Percentiles rank a stretch among this genome's conserved stretches.
These are phyloP conservation scores for Conoideocrella luteorostrata DNA, from an alignment of 2,329 filamentous ascomycete species.

Conservation along the genomic window DNA sequence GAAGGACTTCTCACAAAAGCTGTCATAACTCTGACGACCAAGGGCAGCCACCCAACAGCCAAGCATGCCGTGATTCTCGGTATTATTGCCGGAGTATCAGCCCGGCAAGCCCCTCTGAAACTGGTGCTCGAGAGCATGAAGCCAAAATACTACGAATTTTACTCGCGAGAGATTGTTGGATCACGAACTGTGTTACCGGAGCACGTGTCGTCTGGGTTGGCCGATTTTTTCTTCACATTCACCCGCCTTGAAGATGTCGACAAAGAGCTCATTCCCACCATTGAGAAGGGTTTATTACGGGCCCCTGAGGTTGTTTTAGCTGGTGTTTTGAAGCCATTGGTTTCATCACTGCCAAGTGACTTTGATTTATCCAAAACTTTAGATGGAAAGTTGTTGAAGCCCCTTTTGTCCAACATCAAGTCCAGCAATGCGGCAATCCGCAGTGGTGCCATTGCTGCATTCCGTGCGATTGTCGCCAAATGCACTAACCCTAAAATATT, in stretches of 20 bases:
- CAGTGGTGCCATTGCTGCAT: slow-evolving; percentile 67
- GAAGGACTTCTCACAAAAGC: slow-evolving; percentile 56
- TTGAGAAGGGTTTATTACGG: slow-evolving; percentile 84
- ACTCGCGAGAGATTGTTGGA: slow-evolving; percentile 75
- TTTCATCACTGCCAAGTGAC: slow-evolving; percentile 59
- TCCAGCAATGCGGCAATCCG: slow-evolving; percentile 78
- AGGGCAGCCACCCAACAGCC: slow-evolving; percentile 55
- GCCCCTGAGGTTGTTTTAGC: slow-evolving; percentile 85
- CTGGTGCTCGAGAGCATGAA: slow-evolving; percentile 58
- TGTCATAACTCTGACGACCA: slow-evolving; percentile 62
- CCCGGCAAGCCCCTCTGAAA: slow-evolving; percentile 60
- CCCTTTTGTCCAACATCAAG: slow-evolving; percentile 82
- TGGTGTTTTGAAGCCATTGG: slow-evolving; percentile 68
- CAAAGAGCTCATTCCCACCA: slow-evolving; percentile 67
- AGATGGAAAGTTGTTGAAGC: slow-evolving; percentile 69
- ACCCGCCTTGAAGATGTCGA: slow-evolving; percentile 67
- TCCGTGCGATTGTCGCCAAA: slow-evolving; percentile 60
- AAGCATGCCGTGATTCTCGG: slow-evolving; percentile 76
- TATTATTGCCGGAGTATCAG: slow-evolving; percentile 79
- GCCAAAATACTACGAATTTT: slow-evolving; percentile 72
- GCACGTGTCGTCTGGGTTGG: slow-evolving; percentile 66
- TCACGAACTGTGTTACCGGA: slow-evolving; percentile 65
- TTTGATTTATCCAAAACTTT: slow-evolving; percentile 76
- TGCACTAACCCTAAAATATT: slow-evolving; percentile 53
- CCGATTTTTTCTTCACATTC: slow-evolving; percentile 78